phyloP scores from a whole-genome alignment of 2,329 filamentous ascomycete genomes.

The Lecanoromycetidae sp. region DNA sequence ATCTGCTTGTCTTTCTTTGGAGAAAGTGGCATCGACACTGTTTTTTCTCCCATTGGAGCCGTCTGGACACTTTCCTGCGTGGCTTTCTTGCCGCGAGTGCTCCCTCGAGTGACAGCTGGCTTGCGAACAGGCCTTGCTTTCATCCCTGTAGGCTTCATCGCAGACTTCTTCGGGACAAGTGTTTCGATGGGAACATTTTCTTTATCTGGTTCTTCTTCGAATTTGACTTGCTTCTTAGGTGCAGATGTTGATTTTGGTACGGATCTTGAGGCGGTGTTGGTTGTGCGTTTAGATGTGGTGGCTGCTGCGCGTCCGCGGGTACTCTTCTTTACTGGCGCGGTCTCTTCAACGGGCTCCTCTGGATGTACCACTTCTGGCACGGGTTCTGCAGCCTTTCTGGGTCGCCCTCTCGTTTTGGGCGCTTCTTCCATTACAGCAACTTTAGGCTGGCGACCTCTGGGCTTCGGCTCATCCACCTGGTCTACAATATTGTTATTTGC shows the following conservation, averaged over 20 bases:
- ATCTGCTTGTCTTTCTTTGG: slow-evolving; percentile 39
- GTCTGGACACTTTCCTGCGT: neutral
- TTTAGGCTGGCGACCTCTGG: slow-evolving; percentile 14
- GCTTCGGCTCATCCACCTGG: slow-evolving; percentile 14
- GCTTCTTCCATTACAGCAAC: slow-evolving; percentile 10
- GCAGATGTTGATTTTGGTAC: slow-evolving; percentile 6
- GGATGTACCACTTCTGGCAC: neutral
- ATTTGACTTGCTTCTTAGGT: slow-evolving; percentile 31
- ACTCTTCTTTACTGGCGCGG: slow-evolving; percentile 11
- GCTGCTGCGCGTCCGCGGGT: slow-evolving; percentile 14
- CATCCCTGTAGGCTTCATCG: slow-evolving; percentile 27
- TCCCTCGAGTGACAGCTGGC: slow-evolving; percentile 22
- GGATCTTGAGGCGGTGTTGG: neutral
- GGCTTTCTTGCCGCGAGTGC: slow-evolving; percentile 25
- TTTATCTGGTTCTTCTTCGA: slow-evolving; percentile 34
- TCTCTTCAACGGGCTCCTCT: neutral
- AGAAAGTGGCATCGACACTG: slow-evolving; percentile 29
- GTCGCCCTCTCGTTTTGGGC: slow-evolving; percentile 4
- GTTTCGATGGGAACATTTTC: slow-evolving; percentile 26
- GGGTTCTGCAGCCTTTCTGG: slow-evolving; percentile 2
- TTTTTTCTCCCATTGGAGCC: slow-evolving; percentile 15
- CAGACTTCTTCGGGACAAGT: slow-evolving; percentile 19
- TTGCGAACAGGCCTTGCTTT: slow-evolving; percentile 37
- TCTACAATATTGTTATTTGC: slow-evolving; percentile 9
- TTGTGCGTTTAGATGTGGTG: neutral